A percentile compares a stretch with the other conserved stretches of the same genome.
These are phyloP conservation scores for Lachnellula suecica DNA, from an alignment of 2,329 filamentous ascomycete species.

Conservation along the genomic window DNA sequence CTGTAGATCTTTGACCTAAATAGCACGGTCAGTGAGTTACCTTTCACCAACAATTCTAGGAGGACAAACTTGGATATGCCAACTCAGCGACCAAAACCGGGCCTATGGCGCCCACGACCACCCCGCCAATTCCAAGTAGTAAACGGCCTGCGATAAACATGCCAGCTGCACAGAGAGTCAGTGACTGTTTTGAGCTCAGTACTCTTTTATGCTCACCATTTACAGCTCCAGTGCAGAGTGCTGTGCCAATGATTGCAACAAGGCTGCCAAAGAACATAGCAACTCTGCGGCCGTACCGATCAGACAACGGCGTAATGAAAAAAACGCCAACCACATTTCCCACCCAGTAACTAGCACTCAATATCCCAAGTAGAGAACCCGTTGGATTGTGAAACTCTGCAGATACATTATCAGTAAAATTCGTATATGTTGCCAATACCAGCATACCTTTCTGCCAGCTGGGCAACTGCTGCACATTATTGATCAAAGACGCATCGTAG, in stretches of 20 bases:
- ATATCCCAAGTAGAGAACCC: constrained; percentile 14
- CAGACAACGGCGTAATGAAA: constrained; percentile 6
- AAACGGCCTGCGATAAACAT: constrained; percentile 42
- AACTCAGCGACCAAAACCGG: constrained; percentile 12
- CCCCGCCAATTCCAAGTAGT: constrained; percentile 35
- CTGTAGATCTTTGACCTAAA: too few relatives aligned
- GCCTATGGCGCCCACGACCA: not conserved
- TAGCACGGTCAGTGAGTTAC: too few relatives aligned
- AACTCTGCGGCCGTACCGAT: constrained; percentile 19
- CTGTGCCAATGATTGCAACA: constrained; percentile 42
- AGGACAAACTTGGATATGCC: constrained; percentile 17
- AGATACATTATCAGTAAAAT: not conserved
- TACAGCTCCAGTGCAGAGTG: constrained; percentile 43
- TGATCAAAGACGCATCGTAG: constrained; percentile 16
- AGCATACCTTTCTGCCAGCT: constrained; percentile 14
- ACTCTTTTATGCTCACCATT: too few relatives aligned
- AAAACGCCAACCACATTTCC: constrained; percentile 14
- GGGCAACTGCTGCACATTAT: constrained; percentile 19
- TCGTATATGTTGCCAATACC: not conserved
- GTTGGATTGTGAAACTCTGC: constrained; percentile 17
- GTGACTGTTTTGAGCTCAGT: too few relatives aligned
- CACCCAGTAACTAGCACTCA: constrained; percentile 19
- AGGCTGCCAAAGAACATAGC: constrained; percentile 22
- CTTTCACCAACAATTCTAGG: too few relatives aligned
- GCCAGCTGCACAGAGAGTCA: constrained; percentile 21